A percentile compares a stretch with the other conserved stretches of the same genome.
phyloP scores from a whole-genome alignment of 371 early-diverging fungal species.

The Mucor mucedo region DNA sequence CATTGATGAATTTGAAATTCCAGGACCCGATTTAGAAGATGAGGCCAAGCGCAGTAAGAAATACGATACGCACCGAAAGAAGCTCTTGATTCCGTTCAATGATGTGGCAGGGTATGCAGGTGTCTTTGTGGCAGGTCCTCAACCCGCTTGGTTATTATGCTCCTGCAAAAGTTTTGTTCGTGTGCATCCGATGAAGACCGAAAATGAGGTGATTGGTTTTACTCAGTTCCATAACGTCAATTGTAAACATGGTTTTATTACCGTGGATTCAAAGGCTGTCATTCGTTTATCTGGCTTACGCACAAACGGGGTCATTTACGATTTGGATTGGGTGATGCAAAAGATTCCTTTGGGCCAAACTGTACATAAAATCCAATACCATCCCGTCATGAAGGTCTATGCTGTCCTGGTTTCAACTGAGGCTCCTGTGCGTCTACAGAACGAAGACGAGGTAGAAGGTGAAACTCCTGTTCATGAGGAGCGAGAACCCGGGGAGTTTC shows the following conservation, averaged over 20 bases:
- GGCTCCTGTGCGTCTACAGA: slow-evolving; percentile 66
- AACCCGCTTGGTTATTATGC: slow-evolving; percentile 84
- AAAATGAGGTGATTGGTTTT: slow-evolving; percentile 72
- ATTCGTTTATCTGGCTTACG: slow-evolving; percentile 79
- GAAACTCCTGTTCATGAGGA: slow-evolving; percentile 49
- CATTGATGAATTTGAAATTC: slow-evolving; percentile 32
- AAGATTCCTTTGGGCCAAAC: slow-evolving; percentile 78
- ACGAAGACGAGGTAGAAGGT: slow-evolving; percentile 65
- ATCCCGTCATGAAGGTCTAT: slow-evolving; percentile 81
- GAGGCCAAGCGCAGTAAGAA: slow-evolving; percentile 37
- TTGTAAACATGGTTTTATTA: slow-evolving; percentile 83
- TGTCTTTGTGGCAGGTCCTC: slow-evolving; percentile 83
- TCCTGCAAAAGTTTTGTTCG: slow-evolving; percentile 70
- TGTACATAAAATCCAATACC: slow-evolving; percentile 81
- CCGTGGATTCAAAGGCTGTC: slow-evolving; percentile 55
- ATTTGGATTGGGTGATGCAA: slow-evolving; percentile 86
- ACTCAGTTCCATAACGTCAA: slow-evolving; percentile 86
- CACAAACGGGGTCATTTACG: slow-evolving; percentile 72
- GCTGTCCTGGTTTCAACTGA: slow-evolving; percentile 74
- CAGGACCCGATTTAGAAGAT: slow-evolving; percentile 24
- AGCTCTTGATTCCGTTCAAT: slow-evolving; percentile 61
- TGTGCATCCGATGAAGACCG: slow-evolving; percentile 80
- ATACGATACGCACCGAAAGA: slow-evolving; percentile 22
- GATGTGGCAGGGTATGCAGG: slow-evolving; percentile 84
- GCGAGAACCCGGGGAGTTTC: slow-evolving; percentile 54